Percentiles rank a stretch among this genome's conserved stretches.
Evolutionary conservation across 2,329 filamentous ascomycete species (phyloP).

Genomic region (Trichophyton simii): DNA sequence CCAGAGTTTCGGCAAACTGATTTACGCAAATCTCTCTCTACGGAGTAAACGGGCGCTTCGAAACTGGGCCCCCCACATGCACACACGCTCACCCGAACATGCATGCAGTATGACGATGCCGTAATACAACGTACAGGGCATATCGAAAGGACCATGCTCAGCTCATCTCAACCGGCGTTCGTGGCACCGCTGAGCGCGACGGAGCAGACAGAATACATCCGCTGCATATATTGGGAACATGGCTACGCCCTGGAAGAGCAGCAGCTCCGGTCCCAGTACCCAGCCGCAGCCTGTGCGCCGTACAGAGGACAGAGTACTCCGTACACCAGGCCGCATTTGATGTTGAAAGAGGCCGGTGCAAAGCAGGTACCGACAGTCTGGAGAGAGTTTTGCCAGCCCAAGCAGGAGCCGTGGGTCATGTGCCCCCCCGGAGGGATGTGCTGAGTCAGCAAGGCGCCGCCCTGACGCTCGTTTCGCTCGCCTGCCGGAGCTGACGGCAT

Average conservation of each 20-base stretch:
- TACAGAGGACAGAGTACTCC: too few species aligned
- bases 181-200: conserved; percentile 1
- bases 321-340: background rate
- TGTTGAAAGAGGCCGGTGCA: background rate
- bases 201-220: background rate
- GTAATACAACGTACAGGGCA: background rate
- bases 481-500: too few species aligned
- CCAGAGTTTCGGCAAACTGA: too few species aligned
- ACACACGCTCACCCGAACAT: background rate
- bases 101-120: background rate
- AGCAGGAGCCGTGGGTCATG: conserved; percentile 6
- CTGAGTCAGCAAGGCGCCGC: background rate
- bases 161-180: background rate
- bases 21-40: background rate
- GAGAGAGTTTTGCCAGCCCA: conserved; percentile 10
- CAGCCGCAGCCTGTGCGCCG: background rate
- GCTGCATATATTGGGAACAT: background rate
- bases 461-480: too few species aligned
- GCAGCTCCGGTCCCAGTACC: background rate
- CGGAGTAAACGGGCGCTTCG: background rate
- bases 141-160: background rate
- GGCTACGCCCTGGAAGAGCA: background rate
- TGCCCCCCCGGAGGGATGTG: background rate
- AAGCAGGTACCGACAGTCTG: conserved; percentile 12
- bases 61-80: background rate